A percentile compares a stretch with the other conserved stretches of the same genome.
These are phyloP conservation scores for Termitomyces sp. DNA, from an alignment of 1,284 basidiomycete species.

Conservation along the genomic window DNA sequence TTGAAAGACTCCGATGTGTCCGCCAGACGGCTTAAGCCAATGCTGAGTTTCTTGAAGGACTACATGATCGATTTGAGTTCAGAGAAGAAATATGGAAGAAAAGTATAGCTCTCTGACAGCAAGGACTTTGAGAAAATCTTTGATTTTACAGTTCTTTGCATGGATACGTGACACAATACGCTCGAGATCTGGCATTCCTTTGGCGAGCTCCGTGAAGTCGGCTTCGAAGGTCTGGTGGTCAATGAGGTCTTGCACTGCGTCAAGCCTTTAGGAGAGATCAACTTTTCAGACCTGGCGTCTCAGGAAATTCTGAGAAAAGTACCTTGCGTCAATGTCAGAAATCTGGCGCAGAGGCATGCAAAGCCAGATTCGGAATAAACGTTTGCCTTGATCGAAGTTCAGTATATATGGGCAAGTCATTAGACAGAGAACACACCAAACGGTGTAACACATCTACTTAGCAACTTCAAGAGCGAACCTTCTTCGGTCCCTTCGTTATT, in stretches of 20 bases:
- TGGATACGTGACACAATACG: constrained; percentile 92
- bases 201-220: constrained; percentile 70
- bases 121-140: constrained; percentile 82
- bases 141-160: constrained; percentile 82
- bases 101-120: constrained; percentile 39
- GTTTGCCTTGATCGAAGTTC: constrained; percentile 56
- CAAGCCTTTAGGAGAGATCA: constrained; percentile 50
- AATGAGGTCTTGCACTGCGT: constrained; percentile 89
- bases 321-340: constrained; percentile 84
- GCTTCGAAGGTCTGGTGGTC: constrained; percentile 70
- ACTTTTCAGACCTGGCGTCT: constrained; percentile 5
- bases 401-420: constrained; percentile 1
- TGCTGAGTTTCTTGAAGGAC: constrained; percentile 74
- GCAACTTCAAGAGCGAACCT: constrained; percentile 78
- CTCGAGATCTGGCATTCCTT: constrained; percentile 87
- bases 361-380: constrained; percentile 91
- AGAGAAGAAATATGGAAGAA: neutral
- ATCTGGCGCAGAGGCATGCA: constrained; percentile 83
- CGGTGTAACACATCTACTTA: constrained; percentile 85
- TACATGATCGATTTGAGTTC: constrained; percentile 24
- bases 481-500: constrained; percentile 92
- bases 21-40: constrained; percentile 59
- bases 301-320: constrained; percentile 1
- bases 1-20: constrained; percentile 69
- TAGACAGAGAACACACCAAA: constrained; percentile 55